phyloP scores from a whole-genome alignment of 106 monocot genomes.

The Alisma plantagoaquatica region DNA sequence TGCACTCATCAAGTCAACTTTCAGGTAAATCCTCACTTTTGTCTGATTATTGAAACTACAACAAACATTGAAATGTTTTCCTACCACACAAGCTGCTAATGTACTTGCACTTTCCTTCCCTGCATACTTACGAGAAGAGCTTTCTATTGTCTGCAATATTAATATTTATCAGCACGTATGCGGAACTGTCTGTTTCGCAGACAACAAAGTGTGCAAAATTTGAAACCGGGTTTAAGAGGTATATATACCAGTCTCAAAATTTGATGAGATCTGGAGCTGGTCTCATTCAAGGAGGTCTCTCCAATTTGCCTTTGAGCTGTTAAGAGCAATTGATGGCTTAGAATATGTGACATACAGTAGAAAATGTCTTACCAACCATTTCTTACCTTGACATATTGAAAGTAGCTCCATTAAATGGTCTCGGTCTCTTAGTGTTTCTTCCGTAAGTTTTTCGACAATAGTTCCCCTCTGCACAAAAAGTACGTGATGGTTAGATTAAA shows the following conservation, averaged over 20 bases:
- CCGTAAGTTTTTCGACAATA: constrained; percentile 62
- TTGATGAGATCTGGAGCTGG: constrained; percentile 98
- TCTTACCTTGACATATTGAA: constrained; percentile 80
- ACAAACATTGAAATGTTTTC: constrained; percentile 7
- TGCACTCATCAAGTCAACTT: constrained; percentile 13
- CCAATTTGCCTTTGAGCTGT: constrained; percentile 90
- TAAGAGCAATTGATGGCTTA: background rate
- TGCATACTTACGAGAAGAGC: constrained; percentile 82
- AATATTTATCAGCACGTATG: background rate
- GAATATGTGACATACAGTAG: background rate
- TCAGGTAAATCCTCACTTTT: background rate
- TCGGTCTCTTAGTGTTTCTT: constrained; percentile 52
- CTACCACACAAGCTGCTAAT: constrained; percentile 82
- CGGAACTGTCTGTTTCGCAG: background rate
- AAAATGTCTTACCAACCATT: background rate
- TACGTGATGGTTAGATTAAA: background rate
- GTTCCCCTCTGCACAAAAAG: constrained; percentile 45
- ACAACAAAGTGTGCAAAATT: background rate
- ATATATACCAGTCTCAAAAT: constrained; percentile 77
- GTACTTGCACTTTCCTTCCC: constrained; percentile 67
- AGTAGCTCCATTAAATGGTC: constrained; percentile 48
- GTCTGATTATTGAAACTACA: background rate
- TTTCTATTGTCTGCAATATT: constrained; percentile 95
- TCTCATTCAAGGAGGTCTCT: constrained; percentile 90
- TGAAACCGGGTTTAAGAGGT: background rate